phyloP scores from a whole-genome alignment of 2,329 filamentous ascomycete genomes.

The Phaeoacremonium minimum region DNA sequence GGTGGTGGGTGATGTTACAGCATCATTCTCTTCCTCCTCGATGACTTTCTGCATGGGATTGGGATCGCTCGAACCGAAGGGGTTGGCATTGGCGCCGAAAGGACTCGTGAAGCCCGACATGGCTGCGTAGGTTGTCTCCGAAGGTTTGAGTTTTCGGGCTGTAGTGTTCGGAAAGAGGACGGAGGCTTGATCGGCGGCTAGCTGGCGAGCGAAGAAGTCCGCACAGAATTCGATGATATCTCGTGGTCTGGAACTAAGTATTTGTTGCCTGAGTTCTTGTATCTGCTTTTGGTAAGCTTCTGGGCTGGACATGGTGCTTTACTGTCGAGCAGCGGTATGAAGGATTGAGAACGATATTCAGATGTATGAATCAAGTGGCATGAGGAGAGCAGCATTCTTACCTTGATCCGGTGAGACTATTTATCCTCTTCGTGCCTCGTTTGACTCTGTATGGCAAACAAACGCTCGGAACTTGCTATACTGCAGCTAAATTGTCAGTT shows the following conservation, averaged over 20 bases:
- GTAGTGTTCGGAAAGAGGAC: too few relatives aligned
- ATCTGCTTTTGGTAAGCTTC: constrained; percentile 58
- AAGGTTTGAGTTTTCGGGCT: too few relatives aligned
- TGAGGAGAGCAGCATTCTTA: too few relatives aligned
- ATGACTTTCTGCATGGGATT: constrained; percentile 52
- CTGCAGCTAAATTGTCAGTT: too few relatives aligned
- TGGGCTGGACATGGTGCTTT: too few relatives aligned
- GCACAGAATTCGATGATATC: constrained; percentile 69
- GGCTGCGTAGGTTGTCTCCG: too few relatives aligned
- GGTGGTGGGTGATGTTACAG: constrained; percentile 69
- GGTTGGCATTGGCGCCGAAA: constrained; percentile 64
- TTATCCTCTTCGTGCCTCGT: too few relatives aligned
- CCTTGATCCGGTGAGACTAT: too few relatives aligned
- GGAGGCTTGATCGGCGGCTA: constrained; percentile 63
- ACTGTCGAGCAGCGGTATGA: neutral
- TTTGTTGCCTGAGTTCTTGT: constrained; percentile 57
- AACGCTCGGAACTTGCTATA: too few relatives aligned
- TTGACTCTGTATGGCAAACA: too few relatives aligned
- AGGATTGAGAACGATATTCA: constrained; percentile 1
- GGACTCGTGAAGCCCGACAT: constrained; percentile 68
- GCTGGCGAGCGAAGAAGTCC: constrained; percentile 62
- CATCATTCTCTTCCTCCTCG: constrained; percentile 80
- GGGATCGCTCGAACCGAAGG: constrained; percentile 58
- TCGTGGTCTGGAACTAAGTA: constrained; percentile 51
- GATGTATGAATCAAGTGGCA: too few relatives aligned